Evolutionary conservation across 805 yeast genomes (phyloP).

Genomic region (Hanseniaspora hatyaiensis): DNA sequence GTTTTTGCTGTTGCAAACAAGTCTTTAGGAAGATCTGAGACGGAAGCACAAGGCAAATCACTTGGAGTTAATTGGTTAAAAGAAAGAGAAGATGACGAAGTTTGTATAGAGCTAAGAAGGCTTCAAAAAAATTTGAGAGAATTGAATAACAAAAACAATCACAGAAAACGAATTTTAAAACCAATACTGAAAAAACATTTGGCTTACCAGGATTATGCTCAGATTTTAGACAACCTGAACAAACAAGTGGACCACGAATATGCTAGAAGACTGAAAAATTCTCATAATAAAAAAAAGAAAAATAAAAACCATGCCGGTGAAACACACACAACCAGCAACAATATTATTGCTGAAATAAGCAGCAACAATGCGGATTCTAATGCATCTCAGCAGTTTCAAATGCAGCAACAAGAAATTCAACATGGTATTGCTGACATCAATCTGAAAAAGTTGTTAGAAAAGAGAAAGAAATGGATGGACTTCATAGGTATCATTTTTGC

Average conservation of each 20-base stretch:
- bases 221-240: conserved; percentile 84
- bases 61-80: conserved; percentile 51
- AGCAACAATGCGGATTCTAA: conserved; percentile 14
- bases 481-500: conserved; percentile 80
- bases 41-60: conserved; percentile 19
- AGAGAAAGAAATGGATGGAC: conserved; percentile 76
- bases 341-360: conserved; percentile 19
- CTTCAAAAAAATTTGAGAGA: conserved; percentile 58
- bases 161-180: conserved; percentile 50
- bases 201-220: conserved; percentile 88
- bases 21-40: conserved; percentile 21
- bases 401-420: conserved; percentile 32
- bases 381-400: conserved; percentile 5
- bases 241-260: conserved; percentile 95
- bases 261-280: conserved; percentile 64
- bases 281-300: conserved; percentile 39
- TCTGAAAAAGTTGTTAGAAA: conserved; percentile 66
- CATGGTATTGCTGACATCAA: conserved; percentile 71
- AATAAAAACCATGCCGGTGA: conserved; percentile 20
- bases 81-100: conserved; percentile 85
- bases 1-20: conserved; percentile 47
- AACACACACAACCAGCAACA: not conserved
- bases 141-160: conserved; percentile 51
- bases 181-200: conserved; percentile 76
- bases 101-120: conserved; percentile 66